A percentile compares a stretch with the other conserved stretches of the same genome.
phyloP scores from a whole-genome alignment of 192 early-diverging fungal species.

The Coemansia sp. region DNA sequence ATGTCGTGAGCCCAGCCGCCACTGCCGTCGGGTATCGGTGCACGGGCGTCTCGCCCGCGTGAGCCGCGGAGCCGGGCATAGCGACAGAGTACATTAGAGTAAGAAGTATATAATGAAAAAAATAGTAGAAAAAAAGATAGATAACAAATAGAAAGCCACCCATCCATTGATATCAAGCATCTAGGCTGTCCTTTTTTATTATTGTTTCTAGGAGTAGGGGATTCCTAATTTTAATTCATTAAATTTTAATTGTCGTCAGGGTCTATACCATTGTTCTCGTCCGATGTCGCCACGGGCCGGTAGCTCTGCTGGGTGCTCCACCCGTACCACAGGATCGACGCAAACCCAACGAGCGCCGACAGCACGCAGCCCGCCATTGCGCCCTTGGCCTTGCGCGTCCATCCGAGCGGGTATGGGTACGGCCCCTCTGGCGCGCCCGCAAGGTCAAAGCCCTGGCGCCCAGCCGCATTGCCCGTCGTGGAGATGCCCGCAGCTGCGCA shows the following conservation, averaged over 20 bases:
- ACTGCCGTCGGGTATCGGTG: conserved; percentile 37
- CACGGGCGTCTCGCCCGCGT: conserved; percentile 21
- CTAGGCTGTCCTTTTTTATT: too few species aligned
- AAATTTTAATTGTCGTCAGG: neutral
- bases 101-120: conserved; percentile 1
- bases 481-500: conserved; percentile 65
- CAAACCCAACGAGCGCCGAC: conserved; percentile 73
- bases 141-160: neutral
- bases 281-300: conserved; percentile 6
- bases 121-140: neutral
- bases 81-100: conserved; percentile 21
- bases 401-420: conserved; percentile 57
- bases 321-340: conserved; percentile 75
- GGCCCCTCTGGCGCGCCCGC: conserved; percentile 60
- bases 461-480: conserved; percentile 73
- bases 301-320: conserved; percentile 41
- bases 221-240: too few species aligned
- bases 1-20: conserved; percentile 11
- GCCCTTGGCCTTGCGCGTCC: conserved; percentile 70
- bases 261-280: neutral
- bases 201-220: neutral
- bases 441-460: conserved; percentile 69
- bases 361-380: conserved; percentile 74
- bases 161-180: too few species aligned
- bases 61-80: conserved; percentile 19